These are phyloP conservation scores for Elsinoe perseae DNA, from an alignment of 2,329 filamentous ascomycete genomes.

Conservation along the genomic window DNA sequence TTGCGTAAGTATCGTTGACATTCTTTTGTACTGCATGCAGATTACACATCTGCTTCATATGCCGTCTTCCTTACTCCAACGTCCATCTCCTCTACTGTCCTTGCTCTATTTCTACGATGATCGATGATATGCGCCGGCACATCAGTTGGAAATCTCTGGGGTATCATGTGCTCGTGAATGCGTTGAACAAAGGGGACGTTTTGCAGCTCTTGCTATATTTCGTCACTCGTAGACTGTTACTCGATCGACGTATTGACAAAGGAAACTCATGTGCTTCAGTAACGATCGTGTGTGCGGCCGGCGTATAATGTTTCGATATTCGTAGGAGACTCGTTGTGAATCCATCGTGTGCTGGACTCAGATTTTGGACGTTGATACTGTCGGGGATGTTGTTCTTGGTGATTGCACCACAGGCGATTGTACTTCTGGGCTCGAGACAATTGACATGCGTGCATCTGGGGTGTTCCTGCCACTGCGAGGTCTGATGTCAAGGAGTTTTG, in stretches of 20 bases:
- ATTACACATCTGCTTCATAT: neutral
- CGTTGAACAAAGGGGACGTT: conserved; percentile 7
- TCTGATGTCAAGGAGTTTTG: conserved; percentile 60
- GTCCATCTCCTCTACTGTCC: neutral
- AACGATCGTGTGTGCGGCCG: conserved; percentile 11
- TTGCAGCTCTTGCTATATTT: conserved; percentile 1
- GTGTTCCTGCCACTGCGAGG: conserved; percentile 4
- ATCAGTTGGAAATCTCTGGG: conserved; percentile 10
- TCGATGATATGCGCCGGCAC: conserved; percentile 13
- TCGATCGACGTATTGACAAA: conserved; percentile 11
- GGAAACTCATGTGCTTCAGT: neutral
- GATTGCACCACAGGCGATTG: conserved; percentile 9
- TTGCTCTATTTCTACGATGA: neutral
- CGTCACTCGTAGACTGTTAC: conserved; percentile 14
- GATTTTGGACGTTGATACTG: conserved; percentile 4
- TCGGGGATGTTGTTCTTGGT: conserved; percentile 5
- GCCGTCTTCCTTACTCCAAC: neutral
- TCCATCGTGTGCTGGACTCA: neutral
- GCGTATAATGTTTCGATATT: neutral
- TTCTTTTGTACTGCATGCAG: conserved; percentile 1
- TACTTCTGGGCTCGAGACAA: neutral
- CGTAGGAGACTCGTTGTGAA: neutral
- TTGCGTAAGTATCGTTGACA: neutral
- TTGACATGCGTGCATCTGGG: conserved; percentile 12
- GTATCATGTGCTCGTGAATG: conserved; percentile 11